Base-by-base conservation (phyloP, 108 stramenopile species). In the Discostella pseudostelligera region DNA sequence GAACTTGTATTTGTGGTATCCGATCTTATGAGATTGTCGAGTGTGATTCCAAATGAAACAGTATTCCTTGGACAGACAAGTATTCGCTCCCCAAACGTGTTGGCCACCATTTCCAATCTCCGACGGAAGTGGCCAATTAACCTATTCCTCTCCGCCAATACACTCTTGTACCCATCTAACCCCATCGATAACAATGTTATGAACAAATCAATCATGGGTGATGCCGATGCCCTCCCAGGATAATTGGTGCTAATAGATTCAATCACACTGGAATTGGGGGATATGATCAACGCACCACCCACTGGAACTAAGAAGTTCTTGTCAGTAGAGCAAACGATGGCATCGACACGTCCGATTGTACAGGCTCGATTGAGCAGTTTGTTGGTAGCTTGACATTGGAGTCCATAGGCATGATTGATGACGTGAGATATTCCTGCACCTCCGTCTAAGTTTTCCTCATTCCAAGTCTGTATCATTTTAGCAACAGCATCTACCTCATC, bases 241-340 rank as follows among this genome's bases (percentile, higher is more conserved):
- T 99, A 99, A 49, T 82, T 83, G 77, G 94, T 93, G 8, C 93
- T 89, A 4, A 99, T 81, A 40, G 63, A 71, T 22, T 80, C 78
- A 69, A 98, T 87, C 2, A 94, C 66, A 12, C 47, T 73, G 8
- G 81, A 49, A 66, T 85, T 56, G 0, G 97, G 92, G 13, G 94
- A 92, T 16, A 85, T 49, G 16, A 99, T 85, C 16, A 99, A 76
- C 13, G 96, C 91, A 3, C 98, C 98, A 11, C 92, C 98, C 0
- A 99, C 97, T 4, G 99, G 99, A 10, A 99, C 98, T 62, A 97
- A 56, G 82, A 99, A 97, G 65, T 99, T 99, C 80, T 99, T 99
- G 75, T 99, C 99, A 0, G 96, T 97, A 22, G 93, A 95, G 63
- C 93, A 96, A 13, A 99, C 93, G 21, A 99, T 83, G 49, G 94